These are phyloP conservation scores for Torrubiella hemipterigena DNA, from an alignment of 2,329 filamentous ascomycete genomes.

Conservation along the genomic window DNA sequence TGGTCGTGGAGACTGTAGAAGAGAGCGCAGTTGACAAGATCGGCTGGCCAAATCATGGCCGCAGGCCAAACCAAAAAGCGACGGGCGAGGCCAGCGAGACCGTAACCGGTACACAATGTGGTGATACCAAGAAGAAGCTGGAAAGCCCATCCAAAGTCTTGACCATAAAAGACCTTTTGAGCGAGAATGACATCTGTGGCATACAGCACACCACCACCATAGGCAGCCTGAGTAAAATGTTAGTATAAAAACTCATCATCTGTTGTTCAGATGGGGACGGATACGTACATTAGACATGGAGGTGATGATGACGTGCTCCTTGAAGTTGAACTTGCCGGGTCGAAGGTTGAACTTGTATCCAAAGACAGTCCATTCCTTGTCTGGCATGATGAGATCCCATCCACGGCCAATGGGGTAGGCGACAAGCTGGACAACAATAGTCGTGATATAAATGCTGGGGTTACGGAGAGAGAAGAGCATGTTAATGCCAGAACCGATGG, in stretches of 20 bases:
- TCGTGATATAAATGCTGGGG: constrained; percentile 46
- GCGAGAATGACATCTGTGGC: constrained; percentile 37
- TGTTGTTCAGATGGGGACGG: neutral
- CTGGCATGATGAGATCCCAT: constrained; percentile 44
- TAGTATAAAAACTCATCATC: constrained; percentile 1
- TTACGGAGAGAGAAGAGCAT: constrained; percentile 49
- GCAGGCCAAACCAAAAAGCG: constrained; percentile 42
- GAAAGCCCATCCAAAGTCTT: constrained; percentile 42
- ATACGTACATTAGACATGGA: constrained; percentile 51
- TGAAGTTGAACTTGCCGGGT: constrained; percentile 47
- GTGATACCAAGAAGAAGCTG: constrained; percentile 41
- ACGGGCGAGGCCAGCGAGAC: constrained; percentile 40
- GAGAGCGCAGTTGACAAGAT: constrained; percentile 39
- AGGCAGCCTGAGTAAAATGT: constrained; percentile 31
- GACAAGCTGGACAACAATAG: constrained; percentile 50
- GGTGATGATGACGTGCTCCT: constrained; percentile 50
- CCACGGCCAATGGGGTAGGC: constrained; percentile 45
- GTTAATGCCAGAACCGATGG: constrained; percentile 49
- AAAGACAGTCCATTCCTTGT: constrained; percentile 35
- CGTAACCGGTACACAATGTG: constrained; percentile 45
- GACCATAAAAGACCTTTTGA: constrained; percentile 44
- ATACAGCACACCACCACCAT: constrained; percentile 45
- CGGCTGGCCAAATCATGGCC: constrained; percentile 46
- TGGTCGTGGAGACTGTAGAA: constrained; percentile 36
- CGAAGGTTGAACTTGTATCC: constrained; percentile 44